phyloP scores from a whole-genome alignment of 2,329 filamentous ascomycete genomes.

The Emmonsiellopsis sp. region DNA sequence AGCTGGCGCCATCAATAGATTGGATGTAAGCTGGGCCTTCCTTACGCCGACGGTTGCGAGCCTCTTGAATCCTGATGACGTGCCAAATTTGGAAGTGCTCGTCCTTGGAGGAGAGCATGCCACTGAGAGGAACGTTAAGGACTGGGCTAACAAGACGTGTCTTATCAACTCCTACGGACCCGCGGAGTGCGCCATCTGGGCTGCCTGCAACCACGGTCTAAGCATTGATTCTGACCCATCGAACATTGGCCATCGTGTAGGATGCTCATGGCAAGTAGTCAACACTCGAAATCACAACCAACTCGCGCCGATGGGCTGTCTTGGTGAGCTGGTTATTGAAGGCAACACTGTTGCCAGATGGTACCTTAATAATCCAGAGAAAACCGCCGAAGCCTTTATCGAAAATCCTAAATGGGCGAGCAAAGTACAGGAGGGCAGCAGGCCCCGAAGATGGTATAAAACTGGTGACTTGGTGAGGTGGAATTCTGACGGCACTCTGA shows the following conservation, averaged over 20 bases:
- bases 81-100: slow-evolving; percentile 63
- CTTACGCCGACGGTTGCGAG: slow-evolving; percentile 78
- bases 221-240: background rate
- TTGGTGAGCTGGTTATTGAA: slow-evolving; percentile 71
- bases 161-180: slow-evolving; percentile 77
- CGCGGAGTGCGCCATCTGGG: slow-evolving; percentile 46
- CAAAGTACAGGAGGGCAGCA: slow-evolving; percentile 32
- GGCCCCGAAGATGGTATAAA: slow-evolving; percentile 63
- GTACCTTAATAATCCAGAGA: slow-evolving; percentile 70
- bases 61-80: slow-evolving; percentile 55
- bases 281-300: slow-evolving; percentile 19
- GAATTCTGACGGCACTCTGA: slow-evolving; percentile 55
- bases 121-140: slow-evolving; percentile 57
- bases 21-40: slow-evolving; percentile 68
- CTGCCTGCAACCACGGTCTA: slow-evolving; percentile 9
- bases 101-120: slow-evolving; percentile 75
- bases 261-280: slow-evolving; percentile 18
- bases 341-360: slow-evolving; percentile 68
- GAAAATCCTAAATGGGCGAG: slow-evolving; percentile 53
- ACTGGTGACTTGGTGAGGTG: slow-evolving; percentile 77
- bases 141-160: slow-evolving; percentile 54
- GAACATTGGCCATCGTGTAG: slow-evolving; percentile 14
- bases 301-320: slow-evolving; percentile 48
- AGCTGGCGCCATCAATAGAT: slow-evolving; percentile 52
- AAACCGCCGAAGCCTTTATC: slow-evolving; percentile 65